These are phyloP conservation scores for Hemerocallis citrina DNA, from an alignment of 106 monocot species.

Conservation along the genomic window DNA sequence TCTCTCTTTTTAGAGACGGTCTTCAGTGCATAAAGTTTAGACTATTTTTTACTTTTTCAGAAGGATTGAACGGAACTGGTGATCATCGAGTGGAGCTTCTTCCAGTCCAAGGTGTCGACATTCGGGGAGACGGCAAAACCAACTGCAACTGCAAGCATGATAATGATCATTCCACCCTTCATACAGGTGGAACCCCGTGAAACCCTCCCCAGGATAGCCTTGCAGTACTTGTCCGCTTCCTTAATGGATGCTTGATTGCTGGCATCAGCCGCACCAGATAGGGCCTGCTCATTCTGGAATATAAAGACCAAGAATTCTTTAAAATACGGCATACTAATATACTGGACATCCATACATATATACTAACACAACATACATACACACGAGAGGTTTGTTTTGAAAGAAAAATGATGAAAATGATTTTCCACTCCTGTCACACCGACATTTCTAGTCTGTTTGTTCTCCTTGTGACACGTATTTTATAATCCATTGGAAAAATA, in stretches of 20 bases:
- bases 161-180: constrained; percentile 21
- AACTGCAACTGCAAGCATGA: constrained; percentile 20
- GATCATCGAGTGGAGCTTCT: constrained; percentile 26
- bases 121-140: constrained; percentile 25
- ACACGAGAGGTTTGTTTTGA: too few species aligned
- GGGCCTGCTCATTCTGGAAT: constrained; percentile 54
- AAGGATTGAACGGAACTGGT: constrained; percentile 16
- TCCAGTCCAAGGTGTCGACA: constrained; percentile 28
- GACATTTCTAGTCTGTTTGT: too few species aligned
- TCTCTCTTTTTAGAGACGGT: too few species aligned
- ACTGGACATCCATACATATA: too few species aligned
- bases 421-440: too few species aligned
- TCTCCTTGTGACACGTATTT: too few species aligned
- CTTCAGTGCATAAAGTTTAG: too few species aligned
- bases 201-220: constrained; percentile 49
- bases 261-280: constrained; percentile 16
- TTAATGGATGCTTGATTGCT: constrained; percentile 30
- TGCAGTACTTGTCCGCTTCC: constrained; percentile 71
- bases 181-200: constrained; percentile 25
- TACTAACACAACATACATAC: too few species aligned
- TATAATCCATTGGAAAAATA: too few species aligned
- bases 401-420: too few species aligned
- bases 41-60: not conserved
- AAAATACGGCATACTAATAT: too few species aligned
- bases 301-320: too few species aligned